Evolutionary conservation across 1,284 basidiomycete species (phyloP).

Genomic region (Xanthoconium separans): DNA sequence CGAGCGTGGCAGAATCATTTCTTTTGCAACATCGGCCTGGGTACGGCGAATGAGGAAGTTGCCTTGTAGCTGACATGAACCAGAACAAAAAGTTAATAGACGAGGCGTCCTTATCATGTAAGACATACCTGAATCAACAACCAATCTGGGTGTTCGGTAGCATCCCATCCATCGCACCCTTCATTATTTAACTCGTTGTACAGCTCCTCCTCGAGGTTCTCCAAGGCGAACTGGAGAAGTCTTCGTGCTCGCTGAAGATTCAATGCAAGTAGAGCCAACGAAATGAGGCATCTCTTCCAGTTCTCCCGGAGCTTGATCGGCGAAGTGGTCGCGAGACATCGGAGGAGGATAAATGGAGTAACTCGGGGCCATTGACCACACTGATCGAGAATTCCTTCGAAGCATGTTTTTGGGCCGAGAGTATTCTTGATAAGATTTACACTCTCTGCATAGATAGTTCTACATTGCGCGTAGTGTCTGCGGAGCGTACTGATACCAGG

Average conservation of each 20-base stretch:
- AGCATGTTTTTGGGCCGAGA: not conserved
- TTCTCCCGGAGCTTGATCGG: not conserved
- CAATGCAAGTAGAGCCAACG: not conserved
- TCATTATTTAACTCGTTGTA: not conserved
- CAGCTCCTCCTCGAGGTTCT: not conserved
- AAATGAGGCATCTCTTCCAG: conserved; percentile 1
- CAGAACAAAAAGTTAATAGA: too few species aligned
- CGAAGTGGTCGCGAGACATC: not conserved
- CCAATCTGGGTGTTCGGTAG: not conserved
- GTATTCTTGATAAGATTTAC: not conserved
- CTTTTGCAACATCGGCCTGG: not conserved
- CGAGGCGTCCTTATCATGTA: not conserved
- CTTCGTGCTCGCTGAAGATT: not conserved
- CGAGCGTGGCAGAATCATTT: not conserved
- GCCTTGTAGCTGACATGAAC: not conserved
- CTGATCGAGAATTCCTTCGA: not conserved
- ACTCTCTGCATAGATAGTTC: not conserved
- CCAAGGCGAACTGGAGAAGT: not conserved
- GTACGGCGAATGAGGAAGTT: not conserved
- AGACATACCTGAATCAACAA: not conserved
- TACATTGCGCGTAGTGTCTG: not conserved
- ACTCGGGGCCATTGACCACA: conserved; percentile 4
- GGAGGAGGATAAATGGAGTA: not conserved
- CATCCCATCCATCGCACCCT: not conserved
- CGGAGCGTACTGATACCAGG: not conserved